Evolutionary conservation across 169 alveolate species (phyloP).

Genomic region (Plasmodium fragile): DNA sequence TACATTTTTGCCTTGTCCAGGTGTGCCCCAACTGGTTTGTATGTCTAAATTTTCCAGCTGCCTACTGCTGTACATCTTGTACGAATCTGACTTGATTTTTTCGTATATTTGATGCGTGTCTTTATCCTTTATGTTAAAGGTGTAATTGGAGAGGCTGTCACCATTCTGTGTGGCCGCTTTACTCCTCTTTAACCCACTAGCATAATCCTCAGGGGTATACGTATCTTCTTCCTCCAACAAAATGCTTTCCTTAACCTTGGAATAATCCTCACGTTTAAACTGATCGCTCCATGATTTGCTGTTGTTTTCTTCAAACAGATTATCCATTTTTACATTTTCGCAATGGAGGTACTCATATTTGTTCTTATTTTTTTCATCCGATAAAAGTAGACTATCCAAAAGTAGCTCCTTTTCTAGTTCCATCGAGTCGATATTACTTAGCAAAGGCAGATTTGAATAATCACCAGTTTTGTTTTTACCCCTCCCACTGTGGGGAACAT

Average conservation of each 20-base stretch:
- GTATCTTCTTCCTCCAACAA: constrained; percentile 69
- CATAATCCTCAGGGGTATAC: constrained; percentile 52
- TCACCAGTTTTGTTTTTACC: constrained; percentile 6
- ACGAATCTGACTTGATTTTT: constrained; percentile 45
- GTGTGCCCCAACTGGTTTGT: not conserved
- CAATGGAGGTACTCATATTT: constrained; percentile 8
- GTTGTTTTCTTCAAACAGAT: constrained; percentile 18
- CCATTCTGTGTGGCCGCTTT: not conserved
- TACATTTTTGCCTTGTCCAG: not conserved
- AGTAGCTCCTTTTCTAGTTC: constrained; percentile 44
- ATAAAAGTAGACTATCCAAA: constrained; percentile 12
- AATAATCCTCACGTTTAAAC: constrained; percentile 31
- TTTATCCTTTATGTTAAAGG: constrained; percentile 63
- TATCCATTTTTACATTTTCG: constrained; percentile 66
- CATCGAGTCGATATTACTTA: not conserved
- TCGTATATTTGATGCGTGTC: constrained; percentile 46
- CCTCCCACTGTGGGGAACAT: not conserved
- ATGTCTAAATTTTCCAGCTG: constrained; percentile 42
- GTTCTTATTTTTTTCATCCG: constrained; percentile 7
- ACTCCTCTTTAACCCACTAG: constrained; percentile 42
- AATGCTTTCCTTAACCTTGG: constrained; percentile 25
- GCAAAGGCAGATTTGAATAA: not conserved
- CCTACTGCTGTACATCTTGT: constrained; percentile 36
- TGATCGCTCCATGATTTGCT: constrained; percentile 1
- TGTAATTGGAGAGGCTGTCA: constrained; percentile 7